A percentile compares a stretch with the other conserved stretches of the same genome.
Evolutionary conservation across 192 early-diverging fungal species (phyloP).

Genomic region (Podila epigama): DNA sequence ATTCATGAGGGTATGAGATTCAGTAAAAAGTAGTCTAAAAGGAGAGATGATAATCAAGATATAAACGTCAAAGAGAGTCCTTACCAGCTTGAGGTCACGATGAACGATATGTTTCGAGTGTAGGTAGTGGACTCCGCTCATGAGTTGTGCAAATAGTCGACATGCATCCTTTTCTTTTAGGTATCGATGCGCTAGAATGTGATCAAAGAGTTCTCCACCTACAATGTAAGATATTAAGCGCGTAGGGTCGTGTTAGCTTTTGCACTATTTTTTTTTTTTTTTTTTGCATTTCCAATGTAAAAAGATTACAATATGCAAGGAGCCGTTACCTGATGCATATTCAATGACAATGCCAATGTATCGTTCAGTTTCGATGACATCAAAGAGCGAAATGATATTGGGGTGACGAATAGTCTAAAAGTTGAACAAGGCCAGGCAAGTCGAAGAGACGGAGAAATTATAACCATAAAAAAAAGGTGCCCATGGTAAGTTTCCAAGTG

Average conservation of each 20-base stretch:
- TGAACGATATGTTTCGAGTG: constrained; percentile 96
- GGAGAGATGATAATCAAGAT: background rate
- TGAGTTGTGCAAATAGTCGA: constrained; percentile 91
- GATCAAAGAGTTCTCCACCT: constrained; percentile 97
- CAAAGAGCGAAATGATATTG: constrained; percentile 91
- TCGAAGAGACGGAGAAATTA: no score
- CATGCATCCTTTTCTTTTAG: constrained; percentile 92
- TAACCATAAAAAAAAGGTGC: no score
- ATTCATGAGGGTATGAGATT: background rate
- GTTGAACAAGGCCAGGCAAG: no score
- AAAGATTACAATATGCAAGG: background rate
- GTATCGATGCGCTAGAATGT: constrained; percentile 96
- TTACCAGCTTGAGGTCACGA: constrained; percentile 94
- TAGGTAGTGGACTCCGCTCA: constrained; percentile 92
- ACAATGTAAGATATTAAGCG: background rate
- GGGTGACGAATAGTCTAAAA: constrained; percentile 84
- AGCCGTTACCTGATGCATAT: constrained; percentile 82
- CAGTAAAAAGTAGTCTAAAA: background rate
- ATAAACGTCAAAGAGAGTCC: no score
- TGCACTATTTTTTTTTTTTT: background rate
- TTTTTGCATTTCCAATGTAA: background rate
- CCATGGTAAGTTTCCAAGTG: no score
- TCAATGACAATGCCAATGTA: constrained; percentile 99
- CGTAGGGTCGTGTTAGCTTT: background rate
- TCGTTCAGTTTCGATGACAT: constrained; percentile 95